Evolutionary conservation across 176 grass and related monocot genomes (phyloP).

Genomic region (Alopecurus myosuroides): DNA sequence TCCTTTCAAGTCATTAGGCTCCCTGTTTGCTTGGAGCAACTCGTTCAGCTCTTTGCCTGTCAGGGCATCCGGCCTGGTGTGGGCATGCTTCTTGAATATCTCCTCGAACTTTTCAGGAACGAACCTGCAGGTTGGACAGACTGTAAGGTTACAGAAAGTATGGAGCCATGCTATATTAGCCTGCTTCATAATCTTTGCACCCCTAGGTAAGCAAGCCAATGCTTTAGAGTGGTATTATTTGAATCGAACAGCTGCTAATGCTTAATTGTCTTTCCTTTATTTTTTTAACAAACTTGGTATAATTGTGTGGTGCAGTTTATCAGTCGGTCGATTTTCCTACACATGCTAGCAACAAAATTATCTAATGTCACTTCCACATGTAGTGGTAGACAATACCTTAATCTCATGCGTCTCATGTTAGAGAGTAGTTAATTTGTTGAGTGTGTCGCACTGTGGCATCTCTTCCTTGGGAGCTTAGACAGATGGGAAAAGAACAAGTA

Average conservation of each 20-base stretch:
- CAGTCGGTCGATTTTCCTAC: not conserved
- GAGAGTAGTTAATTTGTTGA: not conserved
- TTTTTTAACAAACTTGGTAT: too few species aligned
- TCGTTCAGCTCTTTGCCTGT: constrained; percentile 53
- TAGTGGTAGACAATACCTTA: not conserved
- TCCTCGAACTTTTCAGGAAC: constrained; percentile 69
- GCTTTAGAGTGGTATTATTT: too few species aligned
- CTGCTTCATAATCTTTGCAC: not conserved
- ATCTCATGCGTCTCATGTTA: not conserved
- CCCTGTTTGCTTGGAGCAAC: constrained; percentile 54
- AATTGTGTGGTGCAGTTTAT: not conserved
- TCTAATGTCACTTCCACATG: not conserved
- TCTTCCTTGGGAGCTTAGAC: not conserved
- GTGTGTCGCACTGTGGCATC: not conserved
- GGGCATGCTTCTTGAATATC: constrained; percentile 70
- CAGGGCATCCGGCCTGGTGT: constrained; percentile 50
- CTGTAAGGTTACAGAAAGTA: not conserved
- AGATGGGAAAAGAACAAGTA: not conserved
- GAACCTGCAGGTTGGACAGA: constrained; percentile 33
- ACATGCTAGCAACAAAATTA: not conserved
- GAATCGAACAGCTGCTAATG: too few species aligned
- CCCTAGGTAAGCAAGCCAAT: not conserved
- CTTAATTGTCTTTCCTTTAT: too few species aligned
- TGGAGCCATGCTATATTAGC: not conserved
- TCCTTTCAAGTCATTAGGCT: constrained; percentile 55